A percentile compares a stretch with the other conserved stretches of the same genome.
phyloP scores from a whole-genome alignment of 2,329 filamentous ascomycete species.

The Dothideomycetidae sp. region DNA sequence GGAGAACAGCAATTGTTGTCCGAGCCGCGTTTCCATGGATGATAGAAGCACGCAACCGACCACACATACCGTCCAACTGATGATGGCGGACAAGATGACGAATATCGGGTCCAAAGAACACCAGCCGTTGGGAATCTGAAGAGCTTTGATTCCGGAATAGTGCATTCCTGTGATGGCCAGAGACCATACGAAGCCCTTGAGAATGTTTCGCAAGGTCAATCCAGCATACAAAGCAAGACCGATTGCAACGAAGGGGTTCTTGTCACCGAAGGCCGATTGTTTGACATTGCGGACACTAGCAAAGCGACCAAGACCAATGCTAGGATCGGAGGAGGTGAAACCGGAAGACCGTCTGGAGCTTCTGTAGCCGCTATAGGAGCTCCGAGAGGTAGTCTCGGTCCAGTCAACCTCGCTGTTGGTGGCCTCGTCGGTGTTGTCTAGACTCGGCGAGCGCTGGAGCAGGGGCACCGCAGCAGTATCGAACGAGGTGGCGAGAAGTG shows the following conservation, averaged over 20 bases:
- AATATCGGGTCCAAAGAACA: constrained; percentile 16
- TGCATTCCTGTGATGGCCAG: constrained; percentile 24
- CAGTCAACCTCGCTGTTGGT: neutral
- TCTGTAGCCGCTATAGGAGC: constrained; percentile 4
- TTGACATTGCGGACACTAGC: neutral
- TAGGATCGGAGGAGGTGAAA: neutral
- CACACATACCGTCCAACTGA: constrained; percentile 23
- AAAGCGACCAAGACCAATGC: neutral
- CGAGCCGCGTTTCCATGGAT: constrained; percentile 21
- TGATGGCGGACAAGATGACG: constrained; percentile 20
- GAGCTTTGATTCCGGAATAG: constrained; percentile 20
- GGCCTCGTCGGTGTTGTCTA: neutral
- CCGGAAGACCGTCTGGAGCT: neutral
- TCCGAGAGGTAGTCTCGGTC: neutral
- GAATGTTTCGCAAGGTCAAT: constrained; percentile 16
- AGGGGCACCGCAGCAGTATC: neutral
- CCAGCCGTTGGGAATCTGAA: constrained; percentile 21
- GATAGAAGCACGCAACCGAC: constrained; percentile 22
- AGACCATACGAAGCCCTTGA: constrained; percentile 22
- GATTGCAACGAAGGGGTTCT: constrained; percentile 15
- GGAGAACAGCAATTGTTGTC: constrained; percentile 22
- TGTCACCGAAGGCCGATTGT: neutral
- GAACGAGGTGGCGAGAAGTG: neutral
- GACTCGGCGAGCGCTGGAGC: neutral
- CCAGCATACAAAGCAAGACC: constrained; percentile 16